These are phyloP conservation scores for Trichomonascaceae sp. DNA, from an alignment of 1,139 yeast species.

Conservation along the genomic window DNA sequence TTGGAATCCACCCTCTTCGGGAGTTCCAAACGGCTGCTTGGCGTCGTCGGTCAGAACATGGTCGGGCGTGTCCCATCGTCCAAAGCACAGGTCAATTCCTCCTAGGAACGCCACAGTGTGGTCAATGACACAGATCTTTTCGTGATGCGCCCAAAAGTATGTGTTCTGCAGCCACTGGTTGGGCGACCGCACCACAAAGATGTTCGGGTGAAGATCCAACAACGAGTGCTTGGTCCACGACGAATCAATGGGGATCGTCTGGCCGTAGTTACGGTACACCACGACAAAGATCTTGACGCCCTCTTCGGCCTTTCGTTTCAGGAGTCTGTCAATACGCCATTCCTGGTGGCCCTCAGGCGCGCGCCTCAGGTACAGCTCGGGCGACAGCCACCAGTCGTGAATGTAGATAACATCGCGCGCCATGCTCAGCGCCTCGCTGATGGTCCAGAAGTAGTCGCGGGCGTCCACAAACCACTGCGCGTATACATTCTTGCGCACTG, in stretches of 20 bases:
- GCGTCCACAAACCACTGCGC: conserved; percentile 98
- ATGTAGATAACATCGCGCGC: conserved; percentile 90
- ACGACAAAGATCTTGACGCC: conserved; percentile 92
- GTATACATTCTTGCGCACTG: conserved; percentile 67
- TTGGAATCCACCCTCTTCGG: conserved; percentile 4
- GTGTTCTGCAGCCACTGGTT: conserved; percentile 89
- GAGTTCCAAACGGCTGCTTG: conserved; percentile 25
- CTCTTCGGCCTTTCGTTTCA: conserved; percentile 82
- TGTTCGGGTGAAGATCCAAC: conserved; percentile 70
- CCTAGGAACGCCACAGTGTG: conserved; percentile 85
- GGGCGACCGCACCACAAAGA: conserved; percentile 88
- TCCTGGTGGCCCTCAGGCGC: conserved; percentile 94
- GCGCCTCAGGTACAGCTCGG: conserved; percentile 81
- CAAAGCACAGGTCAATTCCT: conserved; percentile 91
- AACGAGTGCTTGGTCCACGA: conserved; percentile 88
- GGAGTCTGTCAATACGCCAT: conserved; percentile 79
- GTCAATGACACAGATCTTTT: conserved; percentile 77
- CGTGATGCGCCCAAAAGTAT: conserved; percentile 98
- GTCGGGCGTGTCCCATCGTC: conserved; percentile 93
- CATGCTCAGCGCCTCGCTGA: conserved; percentile 81
- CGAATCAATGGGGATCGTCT: conserved; percentile 89
- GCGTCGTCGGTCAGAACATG: conserved; percentile 78
- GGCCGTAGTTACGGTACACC: conserved; percentile 89
- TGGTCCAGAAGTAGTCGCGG: conserved; percentile 92
- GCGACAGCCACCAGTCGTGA: conserved; percentile 98